These are phyloP conservation scores for Lolium multiflorum DNA, from an alignment of 176 grass and related monocot species.

Conservation along the genomic window DNA sequence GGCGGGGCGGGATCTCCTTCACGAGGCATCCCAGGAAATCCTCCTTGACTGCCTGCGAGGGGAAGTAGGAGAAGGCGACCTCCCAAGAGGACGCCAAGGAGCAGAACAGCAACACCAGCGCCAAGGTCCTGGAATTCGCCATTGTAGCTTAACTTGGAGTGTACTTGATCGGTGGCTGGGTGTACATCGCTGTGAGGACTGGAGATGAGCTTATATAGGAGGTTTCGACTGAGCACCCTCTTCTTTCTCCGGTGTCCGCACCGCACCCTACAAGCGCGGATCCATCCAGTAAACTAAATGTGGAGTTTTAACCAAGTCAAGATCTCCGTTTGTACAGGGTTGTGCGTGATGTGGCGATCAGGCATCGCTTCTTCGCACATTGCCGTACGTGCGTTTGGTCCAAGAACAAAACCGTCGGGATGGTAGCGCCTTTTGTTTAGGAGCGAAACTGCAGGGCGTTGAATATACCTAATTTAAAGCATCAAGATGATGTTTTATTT, in stretches of 20 bases:
- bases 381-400: not conserved
- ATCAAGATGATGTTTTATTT: no score
- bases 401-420: not conserved
- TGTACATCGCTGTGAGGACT: not conserved
- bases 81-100: conserved; percentile 17
- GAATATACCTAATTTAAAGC: no score
- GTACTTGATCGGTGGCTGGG: not conserved
- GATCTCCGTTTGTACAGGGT: not conserved
- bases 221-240: not conserved
- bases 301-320: conserved; percentile 29
- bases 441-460: not conserved
- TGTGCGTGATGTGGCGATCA: not conserved
- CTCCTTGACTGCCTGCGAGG: not conserved
- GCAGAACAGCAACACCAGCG: conserved; percentile 39
- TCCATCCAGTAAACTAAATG: conserved; percentile 15
- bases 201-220: conserved; percentile 27
- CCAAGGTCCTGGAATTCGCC: conserved; percentile 31
- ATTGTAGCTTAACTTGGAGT: conserved; percentile 16
- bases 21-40: conserved; percentile 65
- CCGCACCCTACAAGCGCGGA: conserved; percentile 25
- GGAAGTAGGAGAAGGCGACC: not conserved
- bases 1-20: not conserved
- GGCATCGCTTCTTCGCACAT: not conserved
- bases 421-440: not conserved
- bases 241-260: not conserved